Evolutionary conservation across 2,329 filamentous ascomycete genomes (phyloP), one percentile per base, ranked within the genome.

Genomic region (Coniochaeta hoffmannii): DNA sequence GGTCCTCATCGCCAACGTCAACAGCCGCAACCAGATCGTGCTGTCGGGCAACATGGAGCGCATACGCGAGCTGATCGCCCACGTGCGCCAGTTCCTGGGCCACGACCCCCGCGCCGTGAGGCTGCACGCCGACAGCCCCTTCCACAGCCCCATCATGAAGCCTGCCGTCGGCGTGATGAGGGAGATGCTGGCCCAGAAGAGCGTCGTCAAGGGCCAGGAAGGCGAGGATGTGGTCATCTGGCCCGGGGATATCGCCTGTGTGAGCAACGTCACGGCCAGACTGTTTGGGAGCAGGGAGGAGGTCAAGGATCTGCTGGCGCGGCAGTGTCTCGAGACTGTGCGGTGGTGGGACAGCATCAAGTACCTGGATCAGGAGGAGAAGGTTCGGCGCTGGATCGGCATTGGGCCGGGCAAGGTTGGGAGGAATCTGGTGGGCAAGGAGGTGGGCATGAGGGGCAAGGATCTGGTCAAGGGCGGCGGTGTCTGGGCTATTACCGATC

Each of bases 11-110:
- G 93, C 91, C 57, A 97, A 97, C 71, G 85, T 96, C 73, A 97
- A 97, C 74, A 90, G 87, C 69, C 94, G 91, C 74, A 96, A 96
- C 68, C 93, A 97, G 73, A 96, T 97, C 64, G 93, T 97, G 53
- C 77, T 97, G 53, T 94, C 89, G 66, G 93, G 93, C 34, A 93
- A 86, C 70, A 86, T 97, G 54, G 86, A 87, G 64, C 81, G 85
- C 62, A 96, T 97, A 69, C 86, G 84, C 64, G 87, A 86, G 56
- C 82, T 97, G 17, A 76, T 97, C 54, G 85, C 89, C 11, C 91
- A 97, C 68, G 79, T 97, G 56, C 79, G 91, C 53, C 90, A 95
- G 68, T 97, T 96, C 67, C 83, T 90, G 10, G 92, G 92, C 11
- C 91, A 97, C 68, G 93, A 97, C 70, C 92, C 93, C 4, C 80